Percentiles rank a stretch among this genome's conserved stretches.
Evolutionary conservation across 164 flowering plant species (phyloP).

Genomic region (Akebia trifoliata): DNA sequence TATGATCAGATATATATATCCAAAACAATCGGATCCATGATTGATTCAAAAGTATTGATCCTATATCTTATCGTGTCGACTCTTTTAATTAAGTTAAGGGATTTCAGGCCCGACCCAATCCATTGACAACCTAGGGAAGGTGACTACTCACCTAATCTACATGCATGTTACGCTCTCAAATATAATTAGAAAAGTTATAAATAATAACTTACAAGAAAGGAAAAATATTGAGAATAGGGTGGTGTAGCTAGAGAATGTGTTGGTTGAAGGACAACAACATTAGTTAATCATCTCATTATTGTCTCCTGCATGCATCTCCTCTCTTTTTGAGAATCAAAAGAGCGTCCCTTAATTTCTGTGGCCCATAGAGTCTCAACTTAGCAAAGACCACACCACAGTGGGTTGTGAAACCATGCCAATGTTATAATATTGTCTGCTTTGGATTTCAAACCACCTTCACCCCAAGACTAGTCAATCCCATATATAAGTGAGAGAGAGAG

Average conservation of each 20-base stretch:
- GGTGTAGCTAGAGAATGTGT: slow-evolving; percentile 34
- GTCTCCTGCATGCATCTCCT: slow-evolving; percentile 25
- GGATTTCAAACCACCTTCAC: slow-evolving; percentile 14
- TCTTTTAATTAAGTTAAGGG: no score
- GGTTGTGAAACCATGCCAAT: slow-evolving; percentile 21
- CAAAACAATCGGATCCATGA: no score
- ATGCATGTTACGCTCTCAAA: no score
- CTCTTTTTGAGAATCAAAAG: slow-evolving; percentile 27
- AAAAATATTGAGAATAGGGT: not conserved
- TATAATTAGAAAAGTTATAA: not conserved
- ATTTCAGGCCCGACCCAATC: no score
- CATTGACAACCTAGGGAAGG: no score
- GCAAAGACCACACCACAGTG: slow-evolving; percentile 29
- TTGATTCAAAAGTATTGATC: no score
- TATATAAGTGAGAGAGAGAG: not conserved
- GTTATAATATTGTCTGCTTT: slow-evolving; percentile 9
- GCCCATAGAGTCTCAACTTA: slow-evolving; percentile 29
- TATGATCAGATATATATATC: no score
- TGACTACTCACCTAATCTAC: no score
- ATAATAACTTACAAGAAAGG: not conserved
- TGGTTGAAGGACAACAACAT: slow-evolving; percentile 40
- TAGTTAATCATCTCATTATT: slow-evolving; percentile 26
- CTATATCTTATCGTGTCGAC: no score
- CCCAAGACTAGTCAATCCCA: slow-evolving; percentile 1
- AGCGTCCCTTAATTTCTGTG: slow-evolving; percentile 30